Conservation (phyloP, 106 monocot species). For the Iris macrosiphon region DNA sequence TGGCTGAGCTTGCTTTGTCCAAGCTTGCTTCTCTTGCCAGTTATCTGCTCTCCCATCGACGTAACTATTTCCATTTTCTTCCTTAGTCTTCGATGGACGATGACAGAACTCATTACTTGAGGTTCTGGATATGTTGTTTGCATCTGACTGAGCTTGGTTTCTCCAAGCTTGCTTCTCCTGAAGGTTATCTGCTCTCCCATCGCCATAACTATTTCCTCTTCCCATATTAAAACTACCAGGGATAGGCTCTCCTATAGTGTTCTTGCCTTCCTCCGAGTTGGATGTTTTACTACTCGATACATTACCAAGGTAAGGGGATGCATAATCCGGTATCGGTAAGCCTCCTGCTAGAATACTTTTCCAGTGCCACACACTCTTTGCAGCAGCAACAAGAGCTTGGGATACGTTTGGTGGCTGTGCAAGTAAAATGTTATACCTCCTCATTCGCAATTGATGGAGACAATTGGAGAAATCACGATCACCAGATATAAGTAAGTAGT, state of each 20-base stretch:
- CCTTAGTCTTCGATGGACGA: constrained; percentile 10
- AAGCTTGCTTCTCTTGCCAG: no score
- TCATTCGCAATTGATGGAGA: constrained; percentile 56
- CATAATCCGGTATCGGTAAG: constrained; percentile 22
- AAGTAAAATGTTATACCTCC: constrained; percentile 62
- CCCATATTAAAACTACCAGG: not conserved
- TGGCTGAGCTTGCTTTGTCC: not conserved
- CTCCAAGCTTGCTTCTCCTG: constrained; percentile 19
- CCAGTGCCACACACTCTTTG: constrained; percentile 55
- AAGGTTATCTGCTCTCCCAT: constrained; percentile 26
- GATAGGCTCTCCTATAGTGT: constrained; percentile 1
- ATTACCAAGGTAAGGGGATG: constrained; percentile 5
- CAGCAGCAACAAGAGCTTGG: constrained; percentile 47
- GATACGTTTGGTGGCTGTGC: constrained; percentile 61
- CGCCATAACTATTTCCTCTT: constrained; percentile 4
- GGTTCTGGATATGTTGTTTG: constrained; percentile 9
- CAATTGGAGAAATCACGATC: constrained; percentile 74
- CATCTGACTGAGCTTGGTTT: constrained; percentile 10
- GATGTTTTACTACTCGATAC: not conserved
- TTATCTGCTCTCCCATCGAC: no score
- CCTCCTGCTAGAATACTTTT: constrained; percentile 41
- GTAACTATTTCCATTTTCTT: not conserved
- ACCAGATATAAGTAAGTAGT: constrained; percentile 69
- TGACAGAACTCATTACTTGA: constrained; percentile 10
- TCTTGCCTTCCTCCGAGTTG: constrained; percentile 3